These are phyloP conservation scores for Carpinus fangiana DNA, from an alignment of 306 rosid genomes.

Conservation along the genomic window DNA sequence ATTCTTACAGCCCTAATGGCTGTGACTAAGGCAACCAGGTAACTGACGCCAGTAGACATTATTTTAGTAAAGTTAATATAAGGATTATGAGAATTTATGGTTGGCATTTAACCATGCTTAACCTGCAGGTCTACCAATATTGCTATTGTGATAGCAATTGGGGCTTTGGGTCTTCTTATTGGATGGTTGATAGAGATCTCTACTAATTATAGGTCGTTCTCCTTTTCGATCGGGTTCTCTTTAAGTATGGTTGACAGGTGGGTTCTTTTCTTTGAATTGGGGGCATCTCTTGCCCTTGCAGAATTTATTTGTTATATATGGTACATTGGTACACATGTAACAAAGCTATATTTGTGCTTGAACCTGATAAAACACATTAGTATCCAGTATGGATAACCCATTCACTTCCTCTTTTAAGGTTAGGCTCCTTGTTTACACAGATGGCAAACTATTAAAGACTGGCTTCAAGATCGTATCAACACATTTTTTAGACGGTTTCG, in stretches of 20 bases:
- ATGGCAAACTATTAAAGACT: slow-evolving; percentile 55
- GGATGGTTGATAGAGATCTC: slow-evolving; percentile 58
- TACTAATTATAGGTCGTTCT: slow-evolving; percentile 39
- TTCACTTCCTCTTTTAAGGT: slow-evolving; percentile 6
- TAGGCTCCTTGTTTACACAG: slow-evolving; percentile 46
- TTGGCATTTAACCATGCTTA: slow-evolving; percentile 15
- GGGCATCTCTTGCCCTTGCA: not conserved
- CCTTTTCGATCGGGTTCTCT: slow-evolving; percentile 33
- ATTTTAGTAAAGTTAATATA: slow-evolving; percentile 1
- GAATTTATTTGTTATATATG: not conserved
- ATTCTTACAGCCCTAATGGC: slow-evolving; percentile 95
- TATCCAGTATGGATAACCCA: not conserved
- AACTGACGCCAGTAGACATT: slow-evolving; percentile 4
- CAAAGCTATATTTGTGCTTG: not conserved
- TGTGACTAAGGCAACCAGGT: slow-evolving; percentile 85
- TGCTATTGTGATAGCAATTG: slow-evolving; percentile 49
- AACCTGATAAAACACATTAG: not conserved
- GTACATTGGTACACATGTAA: not conserved
- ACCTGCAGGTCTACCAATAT: slow-evolving; percentile 52
- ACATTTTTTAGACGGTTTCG: slow-evolving; percentile 59
- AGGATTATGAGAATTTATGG: not conserved
- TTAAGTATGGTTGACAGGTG: slow-evolving; percentile 43
- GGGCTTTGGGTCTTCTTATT: slow-evolving; percentile 42
- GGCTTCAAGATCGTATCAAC: slow-evolving; percentile 58
- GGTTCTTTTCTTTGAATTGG: not conserved